Evolutionary conservation across 768 basidiomycete genomes (phyloP).

Genomic region (Dendrothele bispora): DNA sequence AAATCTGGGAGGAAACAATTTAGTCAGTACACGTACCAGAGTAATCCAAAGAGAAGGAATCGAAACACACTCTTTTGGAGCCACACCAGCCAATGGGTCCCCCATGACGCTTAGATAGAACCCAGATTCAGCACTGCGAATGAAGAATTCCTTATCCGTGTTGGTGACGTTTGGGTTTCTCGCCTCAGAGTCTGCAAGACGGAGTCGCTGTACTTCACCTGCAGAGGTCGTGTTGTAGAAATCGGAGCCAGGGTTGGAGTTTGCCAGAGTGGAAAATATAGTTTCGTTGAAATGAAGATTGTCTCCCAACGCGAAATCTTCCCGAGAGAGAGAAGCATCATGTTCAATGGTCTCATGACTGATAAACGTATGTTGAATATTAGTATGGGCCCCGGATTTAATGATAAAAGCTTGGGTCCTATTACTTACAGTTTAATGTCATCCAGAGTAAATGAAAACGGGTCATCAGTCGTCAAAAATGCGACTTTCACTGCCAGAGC

Average conservation of each 20-base stretch:
- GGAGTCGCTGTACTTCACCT: constrained; percentile 7
- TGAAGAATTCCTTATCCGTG: constrained; percentile 4
- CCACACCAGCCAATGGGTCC: neutral
- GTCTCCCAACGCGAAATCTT: constrained; percentile 10
- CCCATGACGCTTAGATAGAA: constrained; percentile 3
- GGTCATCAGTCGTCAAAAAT: neutral
- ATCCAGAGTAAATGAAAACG: neutral
- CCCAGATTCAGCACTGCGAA: neutral
- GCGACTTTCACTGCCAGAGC: neutral
- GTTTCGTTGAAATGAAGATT: constrained; percentile 11
- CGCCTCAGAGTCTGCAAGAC: constrained; percentile 4
- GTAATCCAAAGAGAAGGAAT: neutral
- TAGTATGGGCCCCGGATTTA: constrained; percentile 1
- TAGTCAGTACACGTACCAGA: neutral
- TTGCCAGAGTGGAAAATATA: constrained; percentile 6
- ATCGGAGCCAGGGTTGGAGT: constrained; percentile 8
- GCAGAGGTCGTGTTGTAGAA: constrained; percentile 6
- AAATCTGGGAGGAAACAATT: neutral
- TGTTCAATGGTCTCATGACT: constrained; percentile 11
- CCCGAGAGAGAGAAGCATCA: constrained; percentile 12
- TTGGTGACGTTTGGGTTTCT: constrained; percentile 7
- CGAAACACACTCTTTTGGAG: neutral
- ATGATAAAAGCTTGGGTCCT: too few relatives aligned
- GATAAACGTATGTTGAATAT: constrained; percentile 1
- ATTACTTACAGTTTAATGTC: neutral